A percentile compares a stretch with the other conserved stretches of the same genome.
These are phyloP conservation scores for Cryomyces antarcticus DNA, from an alignment of 495 filamentous ascomycete genomes.

Conservation along the genomic window DNA sequence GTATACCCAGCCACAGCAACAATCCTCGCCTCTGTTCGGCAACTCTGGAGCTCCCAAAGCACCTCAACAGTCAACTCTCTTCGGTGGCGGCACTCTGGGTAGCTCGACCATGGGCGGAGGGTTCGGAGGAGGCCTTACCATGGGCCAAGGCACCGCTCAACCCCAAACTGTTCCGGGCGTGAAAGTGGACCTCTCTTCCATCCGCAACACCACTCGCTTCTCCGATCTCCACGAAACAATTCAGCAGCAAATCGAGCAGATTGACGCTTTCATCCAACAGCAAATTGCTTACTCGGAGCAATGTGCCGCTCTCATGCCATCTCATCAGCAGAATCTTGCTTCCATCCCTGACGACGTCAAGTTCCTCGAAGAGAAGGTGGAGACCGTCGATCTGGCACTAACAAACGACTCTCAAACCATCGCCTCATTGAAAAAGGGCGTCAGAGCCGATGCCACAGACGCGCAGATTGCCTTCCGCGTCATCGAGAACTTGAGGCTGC, in stretches of 20 bases:
- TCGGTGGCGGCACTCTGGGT: conserved; percentile 9
- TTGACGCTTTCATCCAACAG: conserved; percentile 52
- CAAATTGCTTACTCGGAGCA: conserved; percentile 41
- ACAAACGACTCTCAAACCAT: conserved; percentile 55
- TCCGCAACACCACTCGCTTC: conserved; percentile 74
- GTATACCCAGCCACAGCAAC: background rate
- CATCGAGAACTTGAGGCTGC: conserved; percentile 32
- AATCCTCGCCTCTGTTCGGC: conserved; percentile 14
- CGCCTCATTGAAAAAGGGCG: conserved; percentile 37
- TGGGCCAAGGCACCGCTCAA: conserved; percentile 16
- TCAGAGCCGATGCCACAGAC: conserved; percentile 46
- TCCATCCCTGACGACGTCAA: conserved; percentile 54
- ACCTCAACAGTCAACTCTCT: conserved; percentile 12
- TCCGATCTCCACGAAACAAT: conserved; percentile 68
- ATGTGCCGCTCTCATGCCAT: conserved; percentile 38
- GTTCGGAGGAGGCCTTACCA: background rate
- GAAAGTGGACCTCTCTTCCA: conserved; percentile 51
- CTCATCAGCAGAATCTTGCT: conserved; percentile 40
- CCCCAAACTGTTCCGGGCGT: conserved; percentile 43
- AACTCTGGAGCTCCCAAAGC: background rate
- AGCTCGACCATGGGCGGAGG: conserved; percentile 3
- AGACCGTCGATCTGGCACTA: conserved; percentile 50
- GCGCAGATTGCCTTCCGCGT: conserved; percentile 51
- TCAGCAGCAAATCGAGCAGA: conserved; percentile 49
- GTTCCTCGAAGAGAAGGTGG: conserved; percentile 50